Evolutionary conservation across 164 flowering plant species (phyloP).

Genomic region (Dillenia suffruticosa): DNA sequence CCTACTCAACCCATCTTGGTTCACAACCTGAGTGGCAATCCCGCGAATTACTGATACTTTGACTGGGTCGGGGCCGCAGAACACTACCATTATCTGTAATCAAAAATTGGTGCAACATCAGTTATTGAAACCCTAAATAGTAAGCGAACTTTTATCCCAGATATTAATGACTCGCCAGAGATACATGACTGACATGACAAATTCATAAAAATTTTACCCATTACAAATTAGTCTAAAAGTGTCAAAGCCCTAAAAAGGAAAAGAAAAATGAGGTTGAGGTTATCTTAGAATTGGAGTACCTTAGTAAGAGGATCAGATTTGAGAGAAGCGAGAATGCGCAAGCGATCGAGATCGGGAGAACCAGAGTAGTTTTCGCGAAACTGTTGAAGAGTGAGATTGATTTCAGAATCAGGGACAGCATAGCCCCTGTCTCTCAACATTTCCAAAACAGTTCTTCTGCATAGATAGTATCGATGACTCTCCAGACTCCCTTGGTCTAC

Average conservation of each 20-base stretch:
- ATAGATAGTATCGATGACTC: constrained; percentile 64
- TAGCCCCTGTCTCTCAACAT: constrained; percentile 87
- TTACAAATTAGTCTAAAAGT: background rate
- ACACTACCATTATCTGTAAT: constrained; percentile 49
- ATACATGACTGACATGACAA: no score
- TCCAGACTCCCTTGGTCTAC: constrained; percentile 62
- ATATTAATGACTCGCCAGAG: no score
- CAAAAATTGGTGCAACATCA: background rate
- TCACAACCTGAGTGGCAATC: constrained; percentile 30
- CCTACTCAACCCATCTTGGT: constrained; percentile 36
- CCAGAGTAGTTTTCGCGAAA: constrained; percentile 53
- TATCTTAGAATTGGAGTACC: constrained; percentile 25
- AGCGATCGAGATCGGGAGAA: constrained; percentile 46
- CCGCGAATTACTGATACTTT: constrained; percentile 40
- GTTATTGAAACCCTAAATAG: no score
- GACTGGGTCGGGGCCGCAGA: constrained; percentile 40
- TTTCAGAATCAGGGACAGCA: constrained; percentile 45
- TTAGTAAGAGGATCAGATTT: constrained; percentile 38
- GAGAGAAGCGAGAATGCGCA: constrained; percentile 39
- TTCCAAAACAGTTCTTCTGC: constrained; percentile 68
- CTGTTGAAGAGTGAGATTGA: constrained; percentile 46
- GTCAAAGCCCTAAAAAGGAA: background rate
- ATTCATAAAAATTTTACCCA: no score
- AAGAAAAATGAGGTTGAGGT: background rate
- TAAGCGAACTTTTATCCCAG: no score